A percentile compares a stretch with the other conserved stretches of the same genome.
Conservation (phyloP, 192 early-diverging fungal species). For the Backusella psychrophila region DNA sequence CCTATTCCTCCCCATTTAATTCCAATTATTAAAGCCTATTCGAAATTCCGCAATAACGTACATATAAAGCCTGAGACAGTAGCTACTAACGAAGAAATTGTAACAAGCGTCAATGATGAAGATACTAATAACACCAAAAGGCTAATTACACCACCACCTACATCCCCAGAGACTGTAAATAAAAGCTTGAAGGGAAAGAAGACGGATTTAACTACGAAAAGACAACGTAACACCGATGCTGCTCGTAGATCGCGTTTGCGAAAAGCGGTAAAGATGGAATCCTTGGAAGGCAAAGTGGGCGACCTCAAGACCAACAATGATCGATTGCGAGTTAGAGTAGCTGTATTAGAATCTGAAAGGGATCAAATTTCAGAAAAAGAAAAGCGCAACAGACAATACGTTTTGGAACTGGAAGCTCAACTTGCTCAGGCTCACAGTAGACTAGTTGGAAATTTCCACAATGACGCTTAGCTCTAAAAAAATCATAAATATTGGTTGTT, state of each 20-base stretch:
- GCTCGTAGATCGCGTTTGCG: constrained; percentile 24
- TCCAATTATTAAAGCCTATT: constrained; percentile 9
- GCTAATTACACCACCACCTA: neutral
- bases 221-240: constrained; percentile 27
- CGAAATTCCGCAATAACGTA: neutral
- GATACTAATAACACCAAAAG: neutral
- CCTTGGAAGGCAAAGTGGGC: constrained; percentile 18
- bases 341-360: constrained; percentile 10
- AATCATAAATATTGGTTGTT: neutral
- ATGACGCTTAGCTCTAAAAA: neutral
- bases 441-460: neutral
- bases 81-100: neutral
- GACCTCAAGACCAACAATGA: constrained; percentile 14
- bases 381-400: neutral
- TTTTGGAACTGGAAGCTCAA: constrained; percentile 24
- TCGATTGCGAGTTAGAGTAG: constrained; percentile 9
- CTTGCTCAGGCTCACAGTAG: constrained; percentile 7
- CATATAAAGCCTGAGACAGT: neutral
- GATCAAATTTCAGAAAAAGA: constrained; percentile 3
- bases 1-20: constrained; percentile 3
- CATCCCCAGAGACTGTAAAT: neutral
- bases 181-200: neutral
- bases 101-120: neutral
- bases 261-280: constrained; percentile 15
- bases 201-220: constrained; percentile 15